Base-by-base conservation (phyloP, 2,329 filamentous ascomycete species). In the Cryoendolithus antarcticus region DNA sequence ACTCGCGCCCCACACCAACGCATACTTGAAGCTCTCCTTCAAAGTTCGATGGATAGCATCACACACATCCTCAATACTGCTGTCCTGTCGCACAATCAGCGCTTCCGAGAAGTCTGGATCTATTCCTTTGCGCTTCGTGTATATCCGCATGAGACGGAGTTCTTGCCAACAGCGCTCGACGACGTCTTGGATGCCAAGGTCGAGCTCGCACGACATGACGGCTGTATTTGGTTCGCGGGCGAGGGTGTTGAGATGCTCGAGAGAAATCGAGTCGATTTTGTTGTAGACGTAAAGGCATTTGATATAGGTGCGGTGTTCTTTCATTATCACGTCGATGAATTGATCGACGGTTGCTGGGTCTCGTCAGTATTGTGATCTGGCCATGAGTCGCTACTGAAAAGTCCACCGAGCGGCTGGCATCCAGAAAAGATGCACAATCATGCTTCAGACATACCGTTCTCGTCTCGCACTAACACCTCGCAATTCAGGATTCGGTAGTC, bases 401-500 rank as follows among this genome's bases (percentile, higher is more conserved):
- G 15, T 19, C 15, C 15, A 19, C 15, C 15, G 15, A 19, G 15
- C 15, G 15, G 15, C 15, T 19, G 15, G 15, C 15, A 19, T 19
- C 15, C 15, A 19, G 15, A 19, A 19, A 19, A 19, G 15, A 19
- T 19, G 15, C 15, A 19, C 15, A 19, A 19, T 19, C 15, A 19
- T 19, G 15, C 15, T 19, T 27, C 30, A 29, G 9, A 30, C 49
- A 31, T 60, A 75, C 74, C 74, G 59, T 93, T 79, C 57, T 98
- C 91, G 59, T 98, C 91, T 53, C 91, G 82, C 10, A 98, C 77
- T 13, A 98, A 75, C 1, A 98, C 88, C 62, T 98, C 91, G 64
- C 83, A 91, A 68, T 98, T 98, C 44, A 98, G 75, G 52, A 98
- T 86, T 69, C 95, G 95, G 77, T 98, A 98, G 71, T 98, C 91